Conservation (phyloP, 768 basidiomycete genomes). For the Leccinellum albellum region DNA sequence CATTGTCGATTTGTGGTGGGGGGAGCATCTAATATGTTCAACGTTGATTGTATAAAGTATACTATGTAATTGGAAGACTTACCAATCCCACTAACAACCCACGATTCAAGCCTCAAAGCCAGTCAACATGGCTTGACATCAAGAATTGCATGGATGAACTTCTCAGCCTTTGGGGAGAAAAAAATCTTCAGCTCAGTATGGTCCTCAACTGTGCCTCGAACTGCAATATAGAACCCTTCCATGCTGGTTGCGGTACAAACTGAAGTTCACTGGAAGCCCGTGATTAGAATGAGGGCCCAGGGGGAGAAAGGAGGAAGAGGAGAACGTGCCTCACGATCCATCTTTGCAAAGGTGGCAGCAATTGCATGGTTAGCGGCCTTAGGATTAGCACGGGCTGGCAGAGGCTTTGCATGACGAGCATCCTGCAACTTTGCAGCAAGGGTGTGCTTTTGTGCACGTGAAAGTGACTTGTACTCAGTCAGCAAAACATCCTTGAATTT, state of each 20-base stretch:
- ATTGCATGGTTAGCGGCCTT: background rate
- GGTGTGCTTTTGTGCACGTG: background rate
- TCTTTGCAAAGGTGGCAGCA: background rate
- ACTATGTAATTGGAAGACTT: background rate
- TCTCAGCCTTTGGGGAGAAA: background rate
- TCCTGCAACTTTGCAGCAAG: background rate
- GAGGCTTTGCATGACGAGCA: background rate
- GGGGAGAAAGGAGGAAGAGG: too few relatives aligned
- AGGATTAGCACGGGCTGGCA: background rate
- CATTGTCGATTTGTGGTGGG: background rate
- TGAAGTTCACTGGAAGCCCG: background rate
- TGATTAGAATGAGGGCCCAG: background rate
- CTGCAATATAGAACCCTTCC: background rate
- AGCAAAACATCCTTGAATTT: background rate
- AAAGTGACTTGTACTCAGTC: background rate
- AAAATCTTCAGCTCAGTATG: background rate
- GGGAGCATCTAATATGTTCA: background rate
- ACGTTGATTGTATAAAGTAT: background rate
- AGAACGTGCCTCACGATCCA: background rate
- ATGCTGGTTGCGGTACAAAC: background rate
- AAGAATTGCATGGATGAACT: background rate
- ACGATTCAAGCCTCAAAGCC: background rate
- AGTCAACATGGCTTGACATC: background rate
- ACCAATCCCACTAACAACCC: background rate
- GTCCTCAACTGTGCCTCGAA: background rate